A percentile compares a stretch with the other conserved stretches of the same genome.
phyloP scores from a whole-genome alignment of 192 early-diverging fungal genomes.

The Coemansia sp. region DNA sequence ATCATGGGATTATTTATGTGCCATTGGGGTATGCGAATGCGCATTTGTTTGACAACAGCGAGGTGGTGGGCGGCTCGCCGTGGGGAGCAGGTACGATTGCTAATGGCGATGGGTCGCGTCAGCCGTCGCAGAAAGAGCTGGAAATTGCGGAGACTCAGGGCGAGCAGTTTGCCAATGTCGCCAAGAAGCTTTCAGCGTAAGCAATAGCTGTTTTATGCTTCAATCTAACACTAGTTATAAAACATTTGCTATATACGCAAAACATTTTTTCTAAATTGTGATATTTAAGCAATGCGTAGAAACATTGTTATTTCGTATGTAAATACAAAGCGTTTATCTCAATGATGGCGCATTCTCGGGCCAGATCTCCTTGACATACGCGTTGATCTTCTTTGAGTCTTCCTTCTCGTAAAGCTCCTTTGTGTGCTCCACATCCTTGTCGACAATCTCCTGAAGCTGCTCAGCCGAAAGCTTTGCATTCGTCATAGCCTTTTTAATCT shows the following conservation, averaged over 20 bases:
- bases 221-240: background rate
- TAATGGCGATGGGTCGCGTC: slow-evolving; percentile 65
- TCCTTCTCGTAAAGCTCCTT: slow-evolving; percentile 26
- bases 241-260: too few species aligned
- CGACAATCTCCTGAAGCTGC: slow-evolving; percentile 46
- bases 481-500: slow-evolving; percentile 39
- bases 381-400: slow-evolving; percentile 21
- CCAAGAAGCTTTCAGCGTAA: slow-evolving; percentile 50
- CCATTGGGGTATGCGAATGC: slow-evolving; percentile 63
- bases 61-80: slow-evolving; percentile 66
- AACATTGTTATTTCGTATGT: background rate
- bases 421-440: slow-evolving; percentile 29
- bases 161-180: slow-evolving; percentile 58
- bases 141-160: slow-evolving; percentile 63
- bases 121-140: slow-evolving; percentile 65
- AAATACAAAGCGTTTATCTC: slow-evolving; percentile 9
- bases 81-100: slow-evolving; percentile 72
- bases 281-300: background rate
- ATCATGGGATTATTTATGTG: slow-evolving; percentile 80
- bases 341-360: slow-evolving; percentile 42
- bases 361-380: slow-evolving; percentile 45
- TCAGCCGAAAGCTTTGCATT: slow-evolving; percentile 30
- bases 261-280: background rate
- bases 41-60: slow-evolving; percentile 58
- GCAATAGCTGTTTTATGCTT: background rate